Evolutionary conservation across 83 land plant genomes (phyloP).

Genomic region (Diphasiastrum complanatum): DNA sequence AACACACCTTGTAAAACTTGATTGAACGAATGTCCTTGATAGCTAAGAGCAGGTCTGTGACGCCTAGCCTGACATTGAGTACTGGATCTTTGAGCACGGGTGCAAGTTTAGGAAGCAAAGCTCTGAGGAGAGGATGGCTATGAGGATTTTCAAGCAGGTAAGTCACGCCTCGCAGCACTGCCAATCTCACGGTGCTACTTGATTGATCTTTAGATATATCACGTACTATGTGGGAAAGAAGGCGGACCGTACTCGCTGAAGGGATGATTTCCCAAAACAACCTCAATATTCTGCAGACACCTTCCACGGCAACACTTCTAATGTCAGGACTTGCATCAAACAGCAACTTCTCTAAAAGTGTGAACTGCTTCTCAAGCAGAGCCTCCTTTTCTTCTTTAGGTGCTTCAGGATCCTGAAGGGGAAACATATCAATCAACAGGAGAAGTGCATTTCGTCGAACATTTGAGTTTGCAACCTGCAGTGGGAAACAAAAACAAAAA

Average conservation of each 20-base stretch:
- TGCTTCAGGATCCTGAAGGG: constrained; percentile 76
- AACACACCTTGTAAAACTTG: constrained; percentile 61
- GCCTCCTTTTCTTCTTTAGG: constrained; percentile 68
- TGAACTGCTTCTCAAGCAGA: constrained; percentile 68
- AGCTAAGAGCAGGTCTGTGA: constrained; percentile 55
- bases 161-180: constrained; percentile 56
- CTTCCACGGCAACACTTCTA: constrained; percentile 71
- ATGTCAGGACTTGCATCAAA: constrained; percentile 68
- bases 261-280: constrained; percentile 87
- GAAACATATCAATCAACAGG: constrained; percentile 72
- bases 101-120: constrained; percentile 57
- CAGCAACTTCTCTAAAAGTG: constrained; percentile 60
- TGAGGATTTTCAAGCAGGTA: constrained; percentile 75
- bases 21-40: constrained; percentile 47
- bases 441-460: constrained; percentile 78
- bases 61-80: constrained; percentile 47
- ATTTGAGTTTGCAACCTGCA: constrained; percentile 85
- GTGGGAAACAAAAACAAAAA: too few species aligned
- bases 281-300: constrained; percentile 60
- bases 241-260: constrained; percentile 50
- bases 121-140: constrained; percentile 69
- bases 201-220: constrained; percentile 55
- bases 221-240: constrained; percentile 53
- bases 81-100: constrained; percentile 53
- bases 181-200: constrained; percentile 56